Conservation (phyloP, 2,329 filamentous ascomycete species). For the Lasiodiplodia sp. region DNA sequence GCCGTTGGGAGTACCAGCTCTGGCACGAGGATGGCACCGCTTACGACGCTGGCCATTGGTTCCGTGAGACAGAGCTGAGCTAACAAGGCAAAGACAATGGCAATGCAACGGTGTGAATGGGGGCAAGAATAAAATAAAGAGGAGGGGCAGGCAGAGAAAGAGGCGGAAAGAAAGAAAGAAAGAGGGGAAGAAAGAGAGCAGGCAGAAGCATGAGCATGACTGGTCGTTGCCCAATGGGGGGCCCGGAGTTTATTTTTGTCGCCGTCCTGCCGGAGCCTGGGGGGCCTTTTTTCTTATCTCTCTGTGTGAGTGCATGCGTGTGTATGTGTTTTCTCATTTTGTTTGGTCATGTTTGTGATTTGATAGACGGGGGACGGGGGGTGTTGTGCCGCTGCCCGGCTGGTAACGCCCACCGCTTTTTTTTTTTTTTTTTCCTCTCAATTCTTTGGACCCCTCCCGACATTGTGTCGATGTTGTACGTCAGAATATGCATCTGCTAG, state of each 20-base stretch:
- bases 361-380: not conserved
- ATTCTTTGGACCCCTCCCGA: not conserved
- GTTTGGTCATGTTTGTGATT: constrained; percentile 5
- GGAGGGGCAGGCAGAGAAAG: not conserved
- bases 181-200: not conserved
- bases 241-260: not conserved
- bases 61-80: constrained; percentile 17
- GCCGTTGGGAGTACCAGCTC: constrained; percentile 25
- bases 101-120: not conserved
- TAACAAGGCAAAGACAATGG: not conserved
- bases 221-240: not conserved
- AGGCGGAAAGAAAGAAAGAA: not conserved
- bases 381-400: not conserved
- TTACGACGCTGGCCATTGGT: constrained; percentile 22
- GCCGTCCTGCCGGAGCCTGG: not conserved
- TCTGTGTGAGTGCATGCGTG: not conserved
- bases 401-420: not conserved
- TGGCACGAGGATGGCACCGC: constrained; percentile 26
- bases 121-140: too few species aligned
- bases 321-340: too few species aligned
- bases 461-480: constrained; percentile 1
- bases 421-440: not conserved
- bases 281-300: not conserved
- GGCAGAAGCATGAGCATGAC: too few species aligned
- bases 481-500: not conserved